These are phyloP conservation scores for fission yeast (Schizosaccharomyces pombe) DNA, from an alignment of 805 yeast species.

Conservation along the genomic window DNA sequence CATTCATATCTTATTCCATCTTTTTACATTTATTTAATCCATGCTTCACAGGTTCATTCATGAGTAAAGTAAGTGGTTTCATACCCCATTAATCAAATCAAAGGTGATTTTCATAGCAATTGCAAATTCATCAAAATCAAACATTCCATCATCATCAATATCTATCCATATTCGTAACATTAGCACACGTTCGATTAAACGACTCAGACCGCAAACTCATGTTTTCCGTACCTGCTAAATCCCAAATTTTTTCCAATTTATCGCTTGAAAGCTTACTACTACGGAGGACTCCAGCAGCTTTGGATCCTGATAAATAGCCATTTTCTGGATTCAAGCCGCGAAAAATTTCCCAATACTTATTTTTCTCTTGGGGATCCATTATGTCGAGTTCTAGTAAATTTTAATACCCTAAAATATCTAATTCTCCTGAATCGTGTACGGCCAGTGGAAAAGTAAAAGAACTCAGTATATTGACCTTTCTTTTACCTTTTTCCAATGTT, in stretches of 20 bases:
- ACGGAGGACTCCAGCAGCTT: constrained; percentile 64
- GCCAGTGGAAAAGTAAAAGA: too few species aligned
- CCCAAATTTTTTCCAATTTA: constrained; percentile 73
- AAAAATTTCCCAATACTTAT: constrained; percentile 94
- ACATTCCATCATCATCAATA: constrained; percentile 70
- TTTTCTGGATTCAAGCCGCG: constrained; percentile 63
- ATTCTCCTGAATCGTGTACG: too few species aligned
- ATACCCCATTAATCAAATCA: constrained; percentile 64
- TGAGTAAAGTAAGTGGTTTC: too few species aligned
- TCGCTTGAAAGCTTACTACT: constrained; percentile 64
- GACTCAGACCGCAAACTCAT: neutral
- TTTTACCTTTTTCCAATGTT: too few species aligned
- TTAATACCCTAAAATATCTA: too few species aligned
- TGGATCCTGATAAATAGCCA: constrained; percentile 62
- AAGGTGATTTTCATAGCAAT: constrained; percentile 89
- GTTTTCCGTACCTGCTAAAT: constrained; percentile 25
- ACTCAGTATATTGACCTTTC: too few species aligned
- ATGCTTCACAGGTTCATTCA: too few species aligned
- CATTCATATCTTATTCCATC: too few species aligned
- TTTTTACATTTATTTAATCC: too few species aligned
- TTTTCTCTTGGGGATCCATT: constrained; percentile 31
- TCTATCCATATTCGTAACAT: constrained; percentile 20
- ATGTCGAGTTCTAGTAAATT: too few species aligned
- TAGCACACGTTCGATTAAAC: neutral
- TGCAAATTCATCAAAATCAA: constrained; percentile 95